Percentiles rank a stretch among this genome's conserved stretches.
These are phyloP conservation scores for Microcos paniculata DNA, from an alignment of 345 rosid genomes.

Conservation along the genomic window DNA sequence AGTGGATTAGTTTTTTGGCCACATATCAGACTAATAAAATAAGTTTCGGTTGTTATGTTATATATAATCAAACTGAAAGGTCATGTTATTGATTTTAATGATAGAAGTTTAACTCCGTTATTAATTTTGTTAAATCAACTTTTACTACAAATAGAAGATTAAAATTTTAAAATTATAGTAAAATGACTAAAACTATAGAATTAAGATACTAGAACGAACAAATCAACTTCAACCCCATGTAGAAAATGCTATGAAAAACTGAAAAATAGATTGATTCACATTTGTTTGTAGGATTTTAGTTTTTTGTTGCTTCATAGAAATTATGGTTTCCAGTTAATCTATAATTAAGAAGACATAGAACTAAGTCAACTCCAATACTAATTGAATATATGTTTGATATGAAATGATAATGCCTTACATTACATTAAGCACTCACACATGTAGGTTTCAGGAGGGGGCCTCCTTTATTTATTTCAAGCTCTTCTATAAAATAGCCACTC, in stretches of 20 bases:
- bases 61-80: too few relatives aligned
- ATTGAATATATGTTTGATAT: neutral
- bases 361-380: neutral
- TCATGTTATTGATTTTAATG: too few relatives aligned
- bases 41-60: too few relatives aligned
- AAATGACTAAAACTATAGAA: too few relatives aligned
- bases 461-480: conserved; percentile 33
- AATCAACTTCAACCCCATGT: neutral
- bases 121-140: too few relatives aligned
- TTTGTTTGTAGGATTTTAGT: conserved; percentile 10
- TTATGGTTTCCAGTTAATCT: conserved; percentile 5
- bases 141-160: too few relatives aligned
- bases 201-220: too few relatives aligned
- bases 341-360: neutral
- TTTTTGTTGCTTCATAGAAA: neutral
- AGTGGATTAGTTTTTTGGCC: too few relatives aligned
- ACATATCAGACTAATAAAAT: too few relatives aligned
- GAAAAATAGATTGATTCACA: neutral
- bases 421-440: conserved; percentile 14
- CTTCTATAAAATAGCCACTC: conserved; percentile 27
- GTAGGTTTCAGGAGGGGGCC: conserved; percentile 23
- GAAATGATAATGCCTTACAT: conserved; percentile 10
- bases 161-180: too few relatives aligned
- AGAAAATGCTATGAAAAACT: neutral
- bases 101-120: too few relatives aligned